These are phyloP conservation scores for Paraurostyla sp. DNA, from an alignment of 73 alveolate genomes.

Conservation along the genomic window DNA sequence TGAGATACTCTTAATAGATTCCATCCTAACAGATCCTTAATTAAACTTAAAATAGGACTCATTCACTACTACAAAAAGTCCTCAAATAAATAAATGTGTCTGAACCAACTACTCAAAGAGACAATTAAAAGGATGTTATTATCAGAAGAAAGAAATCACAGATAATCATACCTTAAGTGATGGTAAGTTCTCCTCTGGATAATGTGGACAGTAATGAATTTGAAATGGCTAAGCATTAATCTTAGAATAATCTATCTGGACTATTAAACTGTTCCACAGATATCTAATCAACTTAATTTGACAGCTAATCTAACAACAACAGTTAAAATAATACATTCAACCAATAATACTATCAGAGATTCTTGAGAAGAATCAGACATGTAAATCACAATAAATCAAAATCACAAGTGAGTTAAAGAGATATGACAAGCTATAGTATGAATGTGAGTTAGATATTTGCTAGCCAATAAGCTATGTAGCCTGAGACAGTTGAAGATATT, in stretches of 20 bases:
- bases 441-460: not conserved
- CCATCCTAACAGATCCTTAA: not conserved
- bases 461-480: not conserved
- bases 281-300: not conserved
- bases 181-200: not conserved
- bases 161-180: not conserved
- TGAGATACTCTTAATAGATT: no score
- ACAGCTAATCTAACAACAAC: not conserved
- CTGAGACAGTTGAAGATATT: constrained; percentile 3
- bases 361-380: not conserved
- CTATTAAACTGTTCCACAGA: not conserved
- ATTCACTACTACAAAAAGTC: not conserved
- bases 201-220: constrained; percentile 27
- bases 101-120: not conserved
- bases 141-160: not conserved
- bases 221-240: not conserved
- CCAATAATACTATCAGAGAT: not conserved
- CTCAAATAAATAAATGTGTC: not conserved
- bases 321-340: not conserved
- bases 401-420: constrained; percentile 3
- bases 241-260: not conserved
- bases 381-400: not conserved
- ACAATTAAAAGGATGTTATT: not conserved
- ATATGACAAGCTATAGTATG: not conserved
- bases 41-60: not conserved